A percentile compares a stretch with the other conserved stretches of the same genome.
Evolutionary conservation across 257 asterid genomes (phyloP).

Genomic region (Voacanga thouarsii): DNA sequence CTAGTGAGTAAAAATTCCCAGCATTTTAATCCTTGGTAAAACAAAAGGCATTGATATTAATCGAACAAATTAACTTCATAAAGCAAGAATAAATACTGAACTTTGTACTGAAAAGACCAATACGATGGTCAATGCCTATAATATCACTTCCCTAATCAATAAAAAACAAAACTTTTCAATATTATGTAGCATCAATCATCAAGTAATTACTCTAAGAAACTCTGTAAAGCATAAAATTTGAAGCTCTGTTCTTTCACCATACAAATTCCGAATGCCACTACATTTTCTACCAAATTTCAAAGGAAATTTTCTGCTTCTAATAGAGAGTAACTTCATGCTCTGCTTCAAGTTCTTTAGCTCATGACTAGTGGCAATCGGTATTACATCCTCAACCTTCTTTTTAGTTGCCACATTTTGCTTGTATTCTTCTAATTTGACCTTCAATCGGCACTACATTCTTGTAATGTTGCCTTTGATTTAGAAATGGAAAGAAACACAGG

Average conservation of each 20-base stretch:
- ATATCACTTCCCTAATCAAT: constrained; percentile 57
- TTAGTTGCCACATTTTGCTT: constrained; percentile 40
- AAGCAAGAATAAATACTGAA: constrained; percentile 35
- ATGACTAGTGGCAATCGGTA: constrained; percentile 97
- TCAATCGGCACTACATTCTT: too few relatives aligned
- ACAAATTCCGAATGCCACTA: background rate
- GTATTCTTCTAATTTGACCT: too few relatives aligned
- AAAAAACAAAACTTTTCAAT: constrained; percentile 8
- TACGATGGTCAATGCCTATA: constrained; percentile 57
- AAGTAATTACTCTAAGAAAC: background rate
- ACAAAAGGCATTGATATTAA: background rate
- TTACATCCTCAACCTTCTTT: constrained; percentile 71
- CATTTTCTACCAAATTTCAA: background rate
- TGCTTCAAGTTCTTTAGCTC: constrained; percentile 95
- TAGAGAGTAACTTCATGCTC: too few relatives aligned
- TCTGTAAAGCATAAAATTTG: background rate
- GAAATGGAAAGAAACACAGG: too few relatives aligned
- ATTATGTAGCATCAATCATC: background rate
- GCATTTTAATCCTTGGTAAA: background rate
- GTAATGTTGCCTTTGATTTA: too few relatives aligned
- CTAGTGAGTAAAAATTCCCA: too few relatives aligned
- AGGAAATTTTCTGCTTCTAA: background rate
- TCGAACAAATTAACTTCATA: background rate
- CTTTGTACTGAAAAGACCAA: constrained; percentile 95
- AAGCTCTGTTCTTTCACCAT: background rate